These are phyloP conservation scores for Penicillium coprophilum DNA, from an alignment of 495 filamentous ascomycete genomes.

Conservation along the genomic window DNA sequence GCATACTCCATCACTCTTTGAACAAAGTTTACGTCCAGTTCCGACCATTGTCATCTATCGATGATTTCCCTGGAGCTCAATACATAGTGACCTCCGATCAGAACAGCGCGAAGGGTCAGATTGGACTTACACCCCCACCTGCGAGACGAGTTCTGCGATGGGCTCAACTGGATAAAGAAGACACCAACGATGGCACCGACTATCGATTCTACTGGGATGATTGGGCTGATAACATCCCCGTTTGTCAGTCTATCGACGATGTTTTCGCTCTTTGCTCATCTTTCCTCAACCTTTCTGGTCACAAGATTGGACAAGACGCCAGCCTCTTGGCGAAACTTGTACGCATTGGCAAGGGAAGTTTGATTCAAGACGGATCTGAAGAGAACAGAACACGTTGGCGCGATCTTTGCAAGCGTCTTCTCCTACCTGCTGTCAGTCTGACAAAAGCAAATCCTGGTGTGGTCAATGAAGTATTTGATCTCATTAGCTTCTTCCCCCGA, in stretches of 20 bases:
- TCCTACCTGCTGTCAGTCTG: conserved; percentile 82
- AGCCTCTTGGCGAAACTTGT: conserved; percentile 74
- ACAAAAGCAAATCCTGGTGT: conserved; percentile 77
- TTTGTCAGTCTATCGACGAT: conserved; percentile 88
- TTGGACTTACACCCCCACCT: conserved; percentile 56
- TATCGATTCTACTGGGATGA: conserved; percentile 98
- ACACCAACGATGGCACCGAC: conserved; percentile 66
- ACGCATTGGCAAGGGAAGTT: conserved; percentile 74
- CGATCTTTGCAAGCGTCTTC: conserved; percentile 73
- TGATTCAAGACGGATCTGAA: conserved; percentile 66
- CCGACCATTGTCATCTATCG: conserved; percentile 43
- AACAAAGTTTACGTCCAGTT: conserved; percentile 62
- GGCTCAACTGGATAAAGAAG: conserved; percentile 74
- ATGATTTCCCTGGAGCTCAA: conserved; percentile 47
- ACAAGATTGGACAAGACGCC: conserved; percentile 83
- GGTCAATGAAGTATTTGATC: conserved; percentile 78
- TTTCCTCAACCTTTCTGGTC: conserved; percentile 77
- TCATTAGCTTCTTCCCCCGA: conserved; percentile 77
- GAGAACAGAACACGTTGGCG: conserved; percentile 72
- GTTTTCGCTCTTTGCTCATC: conserved; percentile 84
- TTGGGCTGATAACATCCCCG: conserved; percentile 88
- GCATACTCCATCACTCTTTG: conserved; percentile 77
- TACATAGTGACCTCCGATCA: conserved; percentile 60
- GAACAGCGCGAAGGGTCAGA: conserved; percentile 61
- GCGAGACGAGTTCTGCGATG: conserved; percentile 67